These are phyloP conservation scores for Tulasnella sp. DNA, from an alignment of 768 basidiomycete species.

Conservation along the genomic window DNA sequence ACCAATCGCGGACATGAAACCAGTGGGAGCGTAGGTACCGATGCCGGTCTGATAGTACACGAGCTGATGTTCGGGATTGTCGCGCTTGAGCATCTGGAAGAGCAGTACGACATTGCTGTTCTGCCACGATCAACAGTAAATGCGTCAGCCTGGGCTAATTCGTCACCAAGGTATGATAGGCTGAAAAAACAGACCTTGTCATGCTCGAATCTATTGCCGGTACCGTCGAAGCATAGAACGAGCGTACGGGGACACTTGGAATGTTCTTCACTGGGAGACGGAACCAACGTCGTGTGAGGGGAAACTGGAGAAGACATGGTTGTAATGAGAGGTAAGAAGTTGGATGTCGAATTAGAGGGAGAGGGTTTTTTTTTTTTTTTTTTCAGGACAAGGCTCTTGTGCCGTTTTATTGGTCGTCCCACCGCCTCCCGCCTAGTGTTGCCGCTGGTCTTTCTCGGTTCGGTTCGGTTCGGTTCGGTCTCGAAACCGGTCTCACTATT, in stretches of 20 bases:
- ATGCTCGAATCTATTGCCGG: conserved; percentile 17
- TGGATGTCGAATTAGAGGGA: too few relatives aligned
- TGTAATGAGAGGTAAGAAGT: too few relatives aligned
- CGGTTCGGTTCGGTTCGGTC: too few relatives aligned
- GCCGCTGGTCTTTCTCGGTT: too few relatives aligned
- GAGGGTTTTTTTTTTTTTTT: too few relatives aligned
- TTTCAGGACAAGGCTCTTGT: too few relatives aligned
- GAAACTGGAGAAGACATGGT: too few relatives aligned
- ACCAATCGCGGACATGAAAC: conserved; percentile 53
- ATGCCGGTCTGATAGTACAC: conserved; percentile 60
- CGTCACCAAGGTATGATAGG: not conserved
- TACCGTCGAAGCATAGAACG: conserved; percentile 24
- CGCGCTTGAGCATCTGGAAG: conserved; percentile 58
- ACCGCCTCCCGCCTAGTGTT: too few relatives aligned
- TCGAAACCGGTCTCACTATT: too few relatives aligned
- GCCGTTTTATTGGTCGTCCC: too few relatives aligned
- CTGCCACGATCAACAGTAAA: conserved; percentile 32
- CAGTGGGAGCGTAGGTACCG: conserved; percentile 26
- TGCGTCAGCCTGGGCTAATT: not conserved
- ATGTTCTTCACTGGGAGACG: too few relatives aligned
- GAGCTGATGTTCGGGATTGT: conserved; percentile 45
- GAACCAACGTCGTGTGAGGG: too few relatives aligned
- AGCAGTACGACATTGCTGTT: conserved; percentile 68
- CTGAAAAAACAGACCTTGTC: not conserved
- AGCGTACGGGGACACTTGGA: conserved; percentile 3